Evolutionary conservation across 305 asterid genomes (phyloP).

Genomic region (Stenogyne calaminthoides): DNA sequence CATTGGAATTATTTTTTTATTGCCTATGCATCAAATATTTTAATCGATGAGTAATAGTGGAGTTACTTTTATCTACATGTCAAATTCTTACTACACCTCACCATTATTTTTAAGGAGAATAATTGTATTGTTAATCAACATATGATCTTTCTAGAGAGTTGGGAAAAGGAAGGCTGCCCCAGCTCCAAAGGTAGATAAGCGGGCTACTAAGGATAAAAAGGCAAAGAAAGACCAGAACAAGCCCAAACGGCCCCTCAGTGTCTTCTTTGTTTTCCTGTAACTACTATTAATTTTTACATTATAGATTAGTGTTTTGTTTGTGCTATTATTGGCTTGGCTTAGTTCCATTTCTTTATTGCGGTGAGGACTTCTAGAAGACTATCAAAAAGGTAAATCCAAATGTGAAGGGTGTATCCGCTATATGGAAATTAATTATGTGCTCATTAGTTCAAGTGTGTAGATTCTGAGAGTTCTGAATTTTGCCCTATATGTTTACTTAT

Average conservation of each 20-base stretch:
- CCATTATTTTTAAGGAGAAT: neutral
- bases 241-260: slow-evolving; percentile 97
- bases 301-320: too few species aligned
- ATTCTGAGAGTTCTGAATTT: too few species aligned
- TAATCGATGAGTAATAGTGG: neutral
- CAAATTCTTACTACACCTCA: too few species aligned
- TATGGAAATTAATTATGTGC: too few species aligned
- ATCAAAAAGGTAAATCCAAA: too few species aligned
- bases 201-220: slow-evolving; percentile 48
- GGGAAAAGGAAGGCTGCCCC: slow-evolving; percentile 82
- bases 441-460: too few species aligned
- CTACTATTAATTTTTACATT: too few species aligned
- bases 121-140: slow-evolving; percentile 24
- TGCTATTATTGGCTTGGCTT: too few species aligned
- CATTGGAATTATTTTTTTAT: neutral
- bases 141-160: slow-evolving; percentile 53
- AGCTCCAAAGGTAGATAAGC: slow-evolving; percentile 44
- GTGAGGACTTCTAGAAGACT: too few species aligned
- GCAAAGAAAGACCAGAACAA: slow-evolving; percentile 85
- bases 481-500: too few species aligned
- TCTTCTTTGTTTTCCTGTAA: slow-evolving; percentile 95
- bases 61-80: neutral
- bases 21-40: neutral
- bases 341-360: too few species aligned
- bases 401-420: too few species aligned